phyloP scores from a whole-genome alignment of 2,329 filamentous ascomycete species.

The Trichoderma sp. region DNA sequence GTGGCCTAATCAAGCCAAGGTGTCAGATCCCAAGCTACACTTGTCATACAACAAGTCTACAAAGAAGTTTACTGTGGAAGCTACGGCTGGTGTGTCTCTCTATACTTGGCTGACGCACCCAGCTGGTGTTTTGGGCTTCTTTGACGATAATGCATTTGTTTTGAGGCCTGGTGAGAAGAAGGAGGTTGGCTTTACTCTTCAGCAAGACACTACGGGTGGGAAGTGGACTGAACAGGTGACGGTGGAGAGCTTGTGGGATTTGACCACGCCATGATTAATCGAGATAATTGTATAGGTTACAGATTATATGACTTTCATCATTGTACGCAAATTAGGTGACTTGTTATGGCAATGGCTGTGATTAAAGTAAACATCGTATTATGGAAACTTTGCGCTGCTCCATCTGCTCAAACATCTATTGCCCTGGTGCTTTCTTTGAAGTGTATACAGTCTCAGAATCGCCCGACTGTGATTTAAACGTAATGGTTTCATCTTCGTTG shows the following conservation, averaged over 20 bases:
- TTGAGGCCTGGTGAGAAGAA: conserved; percentile 21
- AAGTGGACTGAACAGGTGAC: conserved; percentile 22
- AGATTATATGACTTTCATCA: background rate
- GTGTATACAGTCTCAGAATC: background rate
- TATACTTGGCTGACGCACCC: conserved; percentile 25
- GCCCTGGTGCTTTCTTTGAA: background rate
- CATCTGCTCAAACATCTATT: background rate
- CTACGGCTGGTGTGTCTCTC: conserved; percentile 21
- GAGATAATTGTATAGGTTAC: background rate
- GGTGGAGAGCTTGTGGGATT: conserved; percentile 24
- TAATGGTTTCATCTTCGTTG: background rate
- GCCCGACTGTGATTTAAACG: background rate
- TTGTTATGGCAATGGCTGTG: background rate
- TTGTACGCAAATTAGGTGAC: background rate
- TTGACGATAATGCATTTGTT: conserved; percentile 25
- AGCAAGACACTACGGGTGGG: conserved; percentile 15
- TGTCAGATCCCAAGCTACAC: conserved; percentile 20
- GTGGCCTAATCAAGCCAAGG: conserved; percentile 22
- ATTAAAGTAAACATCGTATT: no score
- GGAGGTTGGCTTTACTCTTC: conserved; percentile 21
- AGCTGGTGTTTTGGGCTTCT: conserved; percentile 22
- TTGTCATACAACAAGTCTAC: conserved; percentile 14
- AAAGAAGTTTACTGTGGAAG: conserved; percentile 22
- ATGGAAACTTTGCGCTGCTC: background rate
- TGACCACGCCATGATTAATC: conserved; percentile 7